These are phyloP conservation scores for Ceratobasidium sp. DNA, from an alignment of 1,284 basidiomycete species.

Conservation along the genomic window DNA sequence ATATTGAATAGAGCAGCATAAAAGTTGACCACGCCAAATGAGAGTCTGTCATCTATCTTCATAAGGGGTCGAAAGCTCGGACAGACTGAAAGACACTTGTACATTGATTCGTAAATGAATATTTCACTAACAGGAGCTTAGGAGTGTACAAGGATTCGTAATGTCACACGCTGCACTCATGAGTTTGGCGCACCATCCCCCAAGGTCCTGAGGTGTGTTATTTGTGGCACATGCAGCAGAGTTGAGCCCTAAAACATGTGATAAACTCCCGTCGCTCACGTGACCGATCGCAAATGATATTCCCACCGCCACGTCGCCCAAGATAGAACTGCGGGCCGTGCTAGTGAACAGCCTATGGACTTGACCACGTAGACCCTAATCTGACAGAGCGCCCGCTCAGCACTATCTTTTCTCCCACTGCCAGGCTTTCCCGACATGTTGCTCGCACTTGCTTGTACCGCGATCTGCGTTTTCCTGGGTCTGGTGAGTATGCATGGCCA, in stretches of 20 bases:
- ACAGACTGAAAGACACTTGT: too few species aligned
- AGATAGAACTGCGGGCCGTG: conserved; percentile 22
- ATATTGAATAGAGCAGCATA: too few species aligned
- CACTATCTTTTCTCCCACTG: conserved; percentile 24
- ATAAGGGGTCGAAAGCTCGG: too few species aligned
- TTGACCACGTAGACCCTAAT: conserved; percentile 14
- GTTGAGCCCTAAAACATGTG: not conserved
- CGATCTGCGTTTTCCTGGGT: conserved; percentile 14
- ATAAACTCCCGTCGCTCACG: not conserved
- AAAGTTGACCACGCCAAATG: too few species aligned
- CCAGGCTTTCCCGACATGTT: not conserved
- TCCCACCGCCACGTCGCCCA: conserved; percentile 35
- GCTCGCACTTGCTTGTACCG: not conserved
- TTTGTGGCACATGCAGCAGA: too few species aligned
- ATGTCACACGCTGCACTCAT: too few species aligned
- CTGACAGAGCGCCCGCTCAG: conserved; percentile 14
- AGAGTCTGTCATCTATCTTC: too few species aligned
- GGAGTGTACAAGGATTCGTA: too few species aligned
- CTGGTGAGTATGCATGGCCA: conserved; percentile 4
- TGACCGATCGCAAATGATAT: conserved; percentile 5
- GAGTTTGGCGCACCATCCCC: too few species aligned
- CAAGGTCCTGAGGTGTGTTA: too few species aligned
- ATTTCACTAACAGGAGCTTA: too few species aligned
- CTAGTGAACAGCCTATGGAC: conserved; percentile 27
- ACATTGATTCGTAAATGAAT: too few species aligned